These are phyloP conservation scores for Phytophthora fragariaefolia DNA, from an alignment of 352 stramenopile genomes.

Conservation along the genomic window DNA sequence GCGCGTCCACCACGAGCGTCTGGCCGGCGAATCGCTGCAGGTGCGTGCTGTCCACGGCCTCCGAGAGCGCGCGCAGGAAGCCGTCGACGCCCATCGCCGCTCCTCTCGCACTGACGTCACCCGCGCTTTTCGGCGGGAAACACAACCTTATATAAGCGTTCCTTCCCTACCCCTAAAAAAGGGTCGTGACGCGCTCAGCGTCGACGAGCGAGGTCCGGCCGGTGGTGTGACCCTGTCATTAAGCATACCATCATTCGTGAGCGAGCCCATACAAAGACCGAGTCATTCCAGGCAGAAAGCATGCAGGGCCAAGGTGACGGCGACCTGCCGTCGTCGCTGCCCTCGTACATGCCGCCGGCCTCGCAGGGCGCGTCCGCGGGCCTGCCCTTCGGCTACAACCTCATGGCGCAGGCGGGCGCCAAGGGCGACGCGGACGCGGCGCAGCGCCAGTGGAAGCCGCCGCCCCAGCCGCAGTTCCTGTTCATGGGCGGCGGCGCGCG, in stretches of 20 bases:
- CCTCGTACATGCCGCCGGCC: constrained; percentile 69
- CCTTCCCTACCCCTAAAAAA: background rate
- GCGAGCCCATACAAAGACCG: too few relatives aligned
- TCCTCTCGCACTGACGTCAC: constrained; percentile 1
- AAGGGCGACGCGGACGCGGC: constrained; percentile 37
- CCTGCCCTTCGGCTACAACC: constrained; percentile 45
- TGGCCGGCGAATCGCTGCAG: constrained; percentile 58
- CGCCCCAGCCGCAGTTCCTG: constrained; percentile 54
- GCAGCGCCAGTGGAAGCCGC: constrained; percentile 68
- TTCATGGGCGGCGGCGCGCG: constrained; percentile 37
- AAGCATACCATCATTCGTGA: too few relatives aligned
- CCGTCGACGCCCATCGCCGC: constrained; percentile 67
- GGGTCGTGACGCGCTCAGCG: background rate
- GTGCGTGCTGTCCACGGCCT: constrained; percentile 60
- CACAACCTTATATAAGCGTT: constrained; percentile 4
- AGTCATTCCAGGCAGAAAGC: background rate
- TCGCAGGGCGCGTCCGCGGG: constrained; percentile 15
- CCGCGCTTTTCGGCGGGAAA: constrained; percentile 24
- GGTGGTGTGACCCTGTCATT: too few relatives aligned
- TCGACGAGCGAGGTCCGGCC: background rate
- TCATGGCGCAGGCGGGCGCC: constrained; percentile 32
- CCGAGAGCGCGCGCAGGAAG: constrained; percentile 65
- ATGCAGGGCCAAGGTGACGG: constrained; percentile 47
- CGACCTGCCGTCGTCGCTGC: constrained; percentile 76
- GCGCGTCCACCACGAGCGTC: constrained; percentile 70